phyloP scores from a whole-genome alignment of 306 rosid species.

The Pueraria montana region DNA sequence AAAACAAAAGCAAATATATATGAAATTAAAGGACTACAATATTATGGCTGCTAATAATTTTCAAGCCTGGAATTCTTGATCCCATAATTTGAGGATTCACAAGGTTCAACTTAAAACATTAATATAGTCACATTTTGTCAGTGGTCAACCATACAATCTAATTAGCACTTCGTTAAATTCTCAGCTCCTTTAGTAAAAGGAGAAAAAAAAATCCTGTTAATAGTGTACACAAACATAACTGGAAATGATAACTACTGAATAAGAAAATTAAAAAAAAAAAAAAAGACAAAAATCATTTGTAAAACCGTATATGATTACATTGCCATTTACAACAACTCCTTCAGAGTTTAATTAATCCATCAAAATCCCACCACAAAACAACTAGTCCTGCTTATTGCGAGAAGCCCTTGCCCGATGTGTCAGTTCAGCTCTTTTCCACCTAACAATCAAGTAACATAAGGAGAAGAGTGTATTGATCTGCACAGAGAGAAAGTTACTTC shows the following conservation, averaged over 20 bases:
- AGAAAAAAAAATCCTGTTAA: background rate
- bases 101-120: background rate
- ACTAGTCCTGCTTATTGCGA: slow-evolving; percentile 76
- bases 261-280: background rate
- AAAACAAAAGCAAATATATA: too few relatives aligned
- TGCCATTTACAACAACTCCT: slow-evolving; percentile 11
- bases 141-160: background rate
- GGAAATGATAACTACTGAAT: background rate
- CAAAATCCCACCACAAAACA: slow-evolving; percentile 32
- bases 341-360: background rate
- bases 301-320: slow-evolving; percentile 38
- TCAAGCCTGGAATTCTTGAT: background rate
- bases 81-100: background rate
- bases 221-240: slow-evolving; percentile 8
- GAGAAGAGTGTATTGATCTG: slow-evolving; percentile 94
- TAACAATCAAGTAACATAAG: slow-evolving; percentile 80
- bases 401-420: slow-evolving; percentile 86
- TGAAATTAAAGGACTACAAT: too few relatives aligned
- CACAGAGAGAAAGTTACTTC: slow-evolving; percentile 42
- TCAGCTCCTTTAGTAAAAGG: slow-evolving; percentile 4
- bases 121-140: background rate
- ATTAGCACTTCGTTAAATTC: background rate
- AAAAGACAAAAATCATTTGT: slow-evolving; percentile 14
- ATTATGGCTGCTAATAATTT: too few relatives aligned
- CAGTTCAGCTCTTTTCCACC: slow-evolving; percentile 96